Percentiles rank a stretch among this genome's conserved stretches.
These are phyloP conservation scores for Chaetoceros tenuissimus DNA, from an alignment of 108 stramenopile species.

Conservation along the genomic window DNA sequence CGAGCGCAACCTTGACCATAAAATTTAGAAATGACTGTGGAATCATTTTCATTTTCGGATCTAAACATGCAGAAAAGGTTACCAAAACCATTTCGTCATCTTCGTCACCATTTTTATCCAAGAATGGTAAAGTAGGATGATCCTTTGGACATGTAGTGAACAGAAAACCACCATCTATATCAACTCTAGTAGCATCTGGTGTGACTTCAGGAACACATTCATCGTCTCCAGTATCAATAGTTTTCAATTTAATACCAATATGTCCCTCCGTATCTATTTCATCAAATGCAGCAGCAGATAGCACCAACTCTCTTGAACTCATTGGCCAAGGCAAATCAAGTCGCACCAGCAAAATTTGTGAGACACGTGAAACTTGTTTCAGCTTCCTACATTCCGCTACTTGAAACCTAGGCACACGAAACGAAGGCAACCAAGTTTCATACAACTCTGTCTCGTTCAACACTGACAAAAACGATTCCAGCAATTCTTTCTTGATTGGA, in stretches of 20 bases:
- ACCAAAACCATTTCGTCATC: conserved; percentile 41
- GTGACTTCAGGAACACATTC: conserved; percentile 19
- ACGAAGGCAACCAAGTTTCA: conserved; percentile 55
- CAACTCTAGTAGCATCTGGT: conserved; percentile 31
- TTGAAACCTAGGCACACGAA: conserved; percentile 30
- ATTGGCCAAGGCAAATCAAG: conserved; percentile 61
- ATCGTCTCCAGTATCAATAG: conserved; percentile 15
- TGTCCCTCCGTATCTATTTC: conserved; percentile 40
- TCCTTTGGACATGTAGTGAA: conserved; percentile 59
- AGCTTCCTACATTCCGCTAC: conserved; percentile 42
- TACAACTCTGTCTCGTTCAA: conserved; percentile 70
- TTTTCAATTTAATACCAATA: conserved; percentile 34
- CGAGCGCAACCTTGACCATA: conserved; percentile 38
- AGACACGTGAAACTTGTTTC: conserved; percentile 33
- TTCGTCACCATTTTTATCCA: conserved; percentile 16
- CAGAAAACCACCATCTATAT: conserved; percentile 49
- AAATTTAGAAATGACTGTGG: conserved; percentile 61
- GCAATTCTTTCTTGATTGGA: conserved; percentile 31
- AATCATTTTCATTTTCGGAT: conserved; percentile 39
- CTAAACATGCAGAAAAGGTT: conserved; percentile 38
- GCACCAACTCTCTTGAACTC: conserved; percentile 32
- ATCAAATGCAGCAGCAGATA: conserved; percentile 54
- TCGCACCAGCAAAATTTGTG: conserved; percentile 42
- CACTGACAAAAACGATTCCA: conserved; percentile 58
- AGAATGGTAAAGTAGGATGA: conserved; percentile 33